Conservation (phyloP, 2,329 filamentous ascomycete genomes). For the Teratosphaeria viscida region DNA sequence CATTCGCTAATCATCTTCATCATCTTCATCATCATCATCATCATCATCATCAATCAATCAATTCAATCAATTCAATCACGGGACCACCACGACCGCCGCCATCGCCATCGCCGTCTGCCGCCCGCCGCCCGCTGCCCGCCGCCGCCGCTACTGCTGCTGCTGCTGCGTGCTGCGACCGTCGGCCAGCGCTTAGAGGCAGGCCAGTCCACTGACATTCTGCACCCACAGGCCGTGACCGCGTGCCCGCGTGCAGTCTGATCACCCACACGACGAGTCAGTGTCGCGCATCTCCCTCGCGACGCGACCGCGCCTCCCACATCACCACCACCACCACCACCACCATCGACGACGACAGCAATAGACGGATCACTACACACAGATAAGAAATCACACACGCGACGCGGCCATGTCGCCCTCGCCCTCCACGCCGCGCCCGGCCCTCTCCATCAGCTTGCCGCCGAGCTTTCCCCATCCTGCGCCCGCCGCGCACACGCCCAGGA, state of each 20-base stretch:
- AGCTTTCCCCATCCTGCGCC: conserved; percentile 41
- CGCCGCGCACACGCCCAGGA: conserved; percentile 35
- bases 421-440: conserved; percentile 30
- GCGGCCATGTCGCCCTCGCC: conserved; percentile 27
- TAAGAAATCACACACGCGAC: neutral
- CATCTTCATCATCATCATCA: too few species aligned
- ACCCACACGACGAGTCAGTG: neutral
- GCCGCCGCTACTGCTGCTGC: neutral
- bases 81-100: neutral
- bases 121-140: neutral
- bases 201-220: neutral
- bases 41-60: too few species aligned
- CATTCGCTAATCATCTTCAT: too few species aligned
- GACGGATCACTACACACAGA: neutral
- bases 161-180: neutral
- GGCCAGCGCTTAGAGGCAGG: neutral
- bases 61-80: neutral
- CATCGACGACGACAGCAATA: neutral
- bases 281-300: neutral
- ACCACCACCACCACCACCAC: neutral
- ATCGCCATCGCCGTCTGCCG: neutral
- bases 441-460: conserved; percentile 41
- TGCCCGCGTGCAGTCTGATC: neutral
- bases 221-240: neutral
- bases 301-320: neutral